Evolutionary conservation across 345 rosid species (phyloP).

Genomic region (Camelina laxa): DNA sequence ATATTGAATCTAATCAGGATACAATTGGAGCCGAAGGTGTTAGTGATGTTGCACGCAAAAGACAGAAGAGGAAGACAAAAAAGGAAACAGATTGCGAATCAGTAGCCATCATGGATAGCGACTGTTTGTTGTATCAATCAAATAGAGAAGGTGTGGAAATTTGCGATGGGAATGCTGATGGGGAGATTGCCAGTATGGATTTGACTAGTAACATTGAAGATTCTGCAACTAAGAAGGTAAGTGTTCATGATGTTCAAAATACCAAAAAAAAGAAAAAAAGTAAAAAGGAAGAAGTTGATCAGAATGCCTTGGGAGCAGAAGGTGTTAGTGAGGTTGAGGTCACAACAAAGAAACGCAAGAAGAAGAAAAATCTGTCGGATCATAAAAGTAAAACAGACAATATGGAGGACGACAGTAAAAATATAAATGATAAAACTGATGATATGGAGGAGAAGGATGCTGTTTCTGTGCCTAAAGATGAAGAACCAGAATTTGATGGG

Average conservation of each 20-base stretch:
- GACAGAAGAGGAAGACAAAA: slow-evolving; percentile 13
- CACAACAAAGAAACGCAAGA: slow-evolving; percentile 24
- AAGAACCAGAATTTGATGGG: slow-evolving; percentile 34
- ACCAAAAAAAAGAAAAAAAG: neutral
- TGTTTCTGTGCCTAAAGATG: slow-evolving; percentile 25
- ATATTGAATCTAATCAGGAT: slow-evolving; percentile 22
- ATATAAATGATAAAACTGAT: slow-evolving; percentile 16
- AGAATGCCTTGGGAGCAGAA: slow-evolving; percentile 13
- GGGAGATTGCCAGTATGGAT: slow-evolving; percentile 17
- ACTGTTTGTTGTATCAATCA: slow-evolving; percentile 19
- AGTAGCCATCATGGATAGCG: slow-evolving; percentile 21
- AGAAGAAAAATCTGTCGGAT: slow-evolving; percentile 14
- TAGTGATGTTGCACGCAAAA: slow-evolving; percentile 17
- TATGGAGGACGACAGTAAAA: neutral
- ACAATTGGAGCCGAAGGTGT: slow-evolving; percentile 23
- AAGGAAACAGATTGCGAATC: neutral
- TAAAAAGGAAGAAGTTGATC: slow-evolving; percentile 5
- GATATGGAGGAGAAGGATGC: slow-evolving; percentile 21
- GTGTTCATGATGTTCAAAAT: neutral
- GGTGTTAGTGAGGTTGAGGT: neutral
- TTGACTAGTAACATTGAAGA: slow-evolving; percentile 15
- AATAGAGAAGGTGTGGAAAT: slow-evolving; percentile 2
- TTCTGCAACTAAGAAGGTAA: neutral
- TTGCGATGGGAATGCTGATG: slow-evolving; percentile 18
- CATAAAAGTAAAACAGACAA: slow-evolving; percentile 9